These are phyloP conservation scores for Auricularia heimuer DNA, from an alignment of 768 basidiomycete genomes.

Conservation along the genomic window DNA sequence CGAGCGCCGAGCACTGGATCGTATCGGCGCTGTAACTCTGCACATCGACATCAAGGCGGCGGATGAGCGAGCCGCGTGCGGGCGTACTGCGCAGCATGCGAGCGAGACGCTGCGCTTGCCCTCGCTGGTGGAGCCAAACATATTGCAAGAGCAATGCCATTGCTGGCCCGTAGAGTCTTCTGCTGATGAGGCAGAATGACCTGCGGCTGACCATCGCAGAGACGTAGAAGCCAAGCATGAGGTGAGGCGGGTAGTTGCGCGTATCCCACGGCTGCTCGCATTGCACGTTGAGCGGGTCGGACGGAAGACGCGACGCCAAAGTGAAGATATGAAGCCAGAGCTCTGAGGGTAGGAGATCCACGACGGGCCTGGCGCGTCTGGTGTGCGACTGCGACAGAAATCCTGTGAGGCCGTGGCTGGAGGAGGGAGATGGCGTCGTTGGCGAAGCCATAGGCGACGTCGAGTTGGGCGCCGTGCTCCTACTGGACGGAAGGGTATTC, in stretches of 20 bases:
- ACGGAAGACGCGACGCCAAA: background rate
- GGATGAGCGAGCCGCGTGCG: background rate
- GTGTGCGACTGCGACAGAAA: no score
- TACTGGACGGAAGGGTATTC: no score
- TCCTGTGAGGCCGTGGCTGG: no score
- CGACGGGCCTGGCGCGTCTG: background rate
- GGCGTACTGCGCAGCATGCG: background rate
- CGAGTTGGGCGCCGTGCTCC: no score
- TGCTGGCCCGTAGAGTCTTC: background rate
- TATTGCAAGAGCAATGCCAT: background rate
- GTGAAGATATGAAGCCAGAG: background rate
- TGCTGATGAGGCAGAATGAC: background rate
- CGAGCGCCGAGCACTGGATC: background rate
- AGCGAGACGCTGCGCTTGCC: background rate
- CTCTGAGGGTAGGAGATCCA: background rate
- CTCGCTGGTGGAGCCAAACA: background rate
- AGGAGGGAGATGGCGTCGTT: no score
- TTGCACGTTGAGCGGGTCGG: background rate
- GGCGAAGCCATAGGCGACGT: no score
- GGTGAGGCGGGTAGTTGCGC: background rate
- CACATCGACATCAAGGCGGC: background rate
- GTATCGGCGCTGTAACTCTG: background rate
- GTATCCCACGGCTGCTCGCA: background rate
- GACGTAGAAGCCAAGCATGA: background rate
- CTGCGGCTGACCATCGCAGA: background rate